Evolutionary conservation across 495 filamentous ascomycete genomes (phyloP).

Genomic region (Diplogelasinospora grovesii): DNA sequence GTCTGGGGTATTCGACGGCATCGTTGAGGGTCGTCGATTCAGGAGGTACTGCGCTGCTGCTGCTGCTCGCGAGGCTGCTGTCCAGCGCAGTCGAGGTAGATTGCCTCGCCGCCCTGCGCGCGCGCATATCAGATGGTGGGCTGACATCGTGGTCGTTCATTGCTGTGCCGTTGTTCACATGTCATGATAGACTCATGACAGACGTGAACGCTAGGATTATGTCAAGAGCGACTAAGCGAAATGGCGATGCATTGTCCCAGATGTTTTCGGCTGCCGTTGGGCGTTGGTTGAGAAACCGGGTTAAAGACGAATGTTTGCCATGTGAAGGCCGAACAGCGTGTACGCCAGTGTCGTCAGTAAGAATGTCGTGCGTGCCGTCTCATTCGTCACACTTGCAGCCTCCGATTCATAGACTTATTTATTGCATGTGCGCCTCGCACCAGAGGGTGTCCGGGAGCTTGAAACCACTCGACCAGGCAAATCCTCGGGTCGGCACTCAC

Average conservation of each 20-base stretch:
- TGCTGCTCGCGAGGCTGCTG: slow-evolving; percentile 10
- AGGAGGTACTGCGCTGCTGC: slow-evolving; percentile 12
- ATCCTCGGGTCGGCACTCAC: too few species aligned
- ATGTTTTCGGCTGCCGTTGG: not conserved
- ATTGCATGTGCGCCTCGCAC: slow-evolving; percentile 6
- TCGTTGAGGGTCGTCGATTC: slow-evolving; percentile 13
- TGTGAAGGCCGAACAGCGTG: too few species aligned
- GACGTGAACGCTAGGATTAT: too few species aligned
- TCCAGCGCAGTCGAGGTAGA: slow-evolving; percentile 15
- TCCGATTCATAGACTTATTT: not conserved
- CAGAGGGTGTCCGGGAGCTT: too few species aligned
- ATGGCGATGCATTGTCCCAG: slow-evolving; percentile 10
- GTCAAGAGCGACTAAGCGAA: not conserved
- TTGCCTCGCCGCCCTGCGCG: slow-evolving; percentile 15
- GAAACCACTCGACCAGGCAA: too few species aligned
- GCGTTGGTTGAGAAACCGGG: not conserved
- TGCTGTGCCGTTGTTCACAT: slow-evolving; percentile 12
- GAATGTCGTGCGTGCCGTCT: not conserved
- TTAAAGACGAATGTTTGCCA: slow-evolving; percentile 2
- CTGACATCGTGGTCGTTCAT: slow-evolving; percentile 24
- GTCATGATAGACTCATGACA: slow-evolving; percentile 3
- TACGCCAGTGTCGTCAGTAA: slow-evolving; percentile 12
- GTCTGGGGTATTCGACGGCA: slow-evolving; percentile 13
- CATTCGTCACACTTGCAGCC: slow-evolving; percentile 7
- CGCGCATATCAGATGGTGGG: slow-evolving; percentile 14